These are phyloP conservation scores for Nothopassalora personata DNA, from an alignment of 2,329 filamentous ascomycete genomes.

Conservation along the genomic window DNA sequence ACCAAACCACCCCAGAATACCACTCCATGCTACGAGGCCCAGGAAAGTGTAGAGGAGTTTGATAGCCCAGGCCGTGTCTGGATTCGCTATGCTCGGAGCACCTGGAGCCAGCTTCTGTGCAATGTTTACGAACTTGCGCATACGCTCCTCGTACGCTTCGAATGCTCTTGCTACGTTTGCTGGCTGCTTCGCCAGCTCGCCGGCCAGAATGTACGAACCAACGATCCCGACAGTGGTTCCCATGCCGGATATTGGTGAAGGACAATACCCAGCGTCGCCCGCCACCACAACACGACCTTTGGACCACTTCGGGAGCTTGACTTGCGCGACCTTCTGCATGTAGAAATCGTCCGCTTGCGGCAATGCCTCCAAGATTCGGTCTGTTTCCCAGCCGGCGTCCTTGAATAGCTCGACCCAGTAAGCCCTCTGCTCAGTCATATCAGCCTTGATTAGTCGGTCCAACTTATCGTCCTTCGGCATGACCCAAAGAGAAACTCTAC, in stretches of 20 bases:
- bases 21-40: conserved; percentile 8
- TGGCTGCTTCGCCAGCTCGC: conserved; percentile 19
- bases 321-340: conserved; percentile 24
- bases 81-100: conserved; percentile 25
- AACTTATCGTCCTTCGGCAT: conserved; percentile 18
- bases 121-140: conserved; percentile 22
- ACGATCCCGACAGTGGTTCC: conserved; percentile 29
- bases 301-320: conserved; percentile 22
- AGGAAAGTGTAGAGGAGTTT: conserved; percentile 13
- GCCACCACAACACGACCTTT: conserved; percentile 26
- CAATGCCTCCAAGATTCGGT: conserved; percentile 21
- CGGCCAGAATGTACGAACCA: conserved; percentile 30
- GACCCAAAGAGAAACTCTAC: conserved; percentile 12
- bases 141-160: conserved; percentile 24
- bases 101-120: conserved; percentile 30
- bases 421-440: conserved; percentile 19
- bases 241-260: conserved; percentile 29
- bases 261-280: conserved; percentile 29
- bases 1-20: conserved; percentile 9
- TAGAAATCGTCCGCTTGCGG: conserved; percentile 36
- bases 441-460: conserved; percentile 9
- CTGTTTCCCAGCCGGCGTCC: conserved; percentile 25
- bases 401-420: conserved; percentile 20
- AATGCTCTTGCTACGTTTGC: conserved; percentile 21
- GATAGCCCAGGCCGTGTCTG: conserved; percentile 24